Percentiles rank a stretch among this genome's conserved stretches.
Evolutionary conservation across 352 stramenopile genomes (phyloP).

Genomic region (Globisporangium splendens): DNA sequence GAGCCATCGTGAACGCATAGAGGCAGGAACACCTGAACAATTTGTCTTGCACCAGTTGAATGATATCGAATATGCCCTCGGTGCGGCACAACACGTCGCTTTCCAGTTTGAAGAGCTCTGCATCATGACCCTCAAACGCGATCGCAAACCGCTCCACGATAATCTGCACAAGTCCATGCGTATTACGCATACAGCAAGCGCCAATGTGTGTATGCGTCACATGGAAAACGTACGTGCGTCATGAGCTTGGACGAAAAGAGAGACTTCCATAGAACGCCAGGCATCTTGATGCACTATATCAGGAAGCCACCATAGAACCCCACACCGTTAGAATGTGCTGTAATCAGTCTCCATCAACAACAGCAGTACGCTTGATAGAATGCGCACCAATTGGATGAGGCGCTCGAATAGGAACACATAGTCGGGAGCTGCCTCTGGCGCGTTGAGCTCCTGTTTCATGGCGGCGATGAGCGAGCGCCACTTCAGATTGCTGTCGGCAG

Average conservation of each 20-base stretch:
- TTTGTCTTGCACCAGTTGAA: slow-evolving; percentile 36
- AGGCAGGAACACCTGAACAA: slow-evolving; percentile 29
- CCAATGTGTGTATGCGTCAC: neutral
- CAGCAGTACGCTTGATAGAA: neutral
- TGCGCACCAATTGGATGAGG: slow-evolving; percentile 51
- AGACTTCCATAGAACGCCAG: slow-evolving; percentile 18
- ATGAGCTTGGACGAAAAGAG: slow-evolving; percentile 64
- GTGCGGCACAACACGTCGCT: slow-evolving; percentile 57
- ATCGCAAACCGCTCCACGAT: slow-evolving; percentile 57
- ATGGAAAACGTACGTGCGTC: slow-evolving; percentile 43
- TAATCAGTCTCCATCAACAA: neutral
- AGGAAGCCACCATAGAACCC: neutral
- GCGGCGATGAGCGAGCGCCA: slow-evolving; percentile 48
- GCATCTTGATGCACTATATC: slow-evolving; percentile 28
- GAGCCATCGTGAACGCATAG: neutral
- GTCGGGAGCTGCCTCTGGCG: slow-evolving; percentile 20
- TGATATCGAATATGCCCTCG: slow-evolving; percentile 56
- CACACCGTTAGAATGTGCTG: neutral
- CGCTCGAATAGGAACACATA: slow-evolving; percentile 65
- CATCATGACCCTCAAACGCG: slow-evolving; percentile 44
- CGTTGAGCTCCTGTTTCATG: slow-evolving; percentile 44
- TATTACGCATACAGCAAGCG: neutral
- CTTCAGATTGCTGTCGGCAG: slow-evolving; percentile 41
- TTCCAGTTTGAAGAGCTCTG: slow-evolving; percentile 67
- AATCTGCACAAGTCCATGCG: slow-evolving; percentile 24